These are phyloP conservation scores for Pythium coloratum DNA, from an alignment of 352 stramenopile genomes.

Conservation along the genomic window DNA sequence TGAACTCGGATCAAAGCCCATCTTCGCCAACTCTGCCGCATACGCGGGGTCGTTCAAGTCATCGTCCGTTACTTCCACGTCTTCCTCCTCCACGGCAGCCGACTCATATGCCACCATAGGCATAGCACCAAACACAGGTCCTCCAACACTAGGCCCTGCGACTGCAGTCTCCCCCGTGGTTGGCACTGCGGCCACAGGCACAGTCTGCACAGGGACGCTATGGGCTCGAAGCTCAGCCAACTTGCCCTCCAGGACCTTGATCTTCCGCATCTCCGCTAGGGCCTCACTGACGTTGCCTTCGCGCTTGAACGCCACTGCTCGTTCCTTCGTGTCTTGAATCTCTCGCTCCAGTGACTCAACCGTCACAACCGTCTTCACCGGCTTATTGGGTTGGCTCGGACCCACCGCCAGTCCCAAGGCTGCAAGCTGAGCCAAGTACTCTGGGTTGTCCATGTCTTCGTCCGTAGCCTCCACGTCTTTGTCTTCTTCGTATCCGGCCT, in stretches of 20 bases:
- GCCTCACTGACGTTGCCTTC: constrained; percentile 56
- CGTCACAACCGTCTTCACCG: not conserved
- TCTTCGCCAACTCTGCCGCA: constrained; percentile 41
- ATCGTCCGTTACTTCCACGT: constrained; percentile 56
- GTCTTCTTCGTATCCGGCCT: constrained; percentile 26
- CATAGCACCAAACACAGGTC: not conserved
- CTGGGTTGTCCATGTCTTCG: constrained; percentile 74
- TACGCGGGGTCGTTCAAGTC: constrained; percentile 63
- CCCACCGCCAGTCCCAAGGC: constrained; percentile 39
- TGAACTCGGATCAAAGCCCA: constrained; percentile 33
- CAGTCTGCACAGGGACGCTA: too few relatives aligned
- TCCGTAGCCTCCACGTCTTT: constrained; percentile 70
- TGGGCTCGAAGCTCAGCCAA: constrained; percentile 11
- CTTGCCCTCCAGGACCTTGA: constrained; percentile 56
- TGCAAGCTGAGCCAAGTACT: constrained; percentile 61
- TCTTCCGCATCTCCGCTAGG: constrained; percentile 52
- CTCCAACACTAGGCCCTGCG: too few relatives aligned
- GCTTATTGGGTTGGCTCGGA: not conserved
- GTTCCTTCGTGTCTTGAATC: constrained; percentile 48
- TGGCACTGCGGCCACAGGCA: too few relatives aligned
- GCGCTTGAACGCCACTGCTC: constrained; percentile 56
- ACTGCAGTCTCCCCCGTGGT: too few relatives aligned
- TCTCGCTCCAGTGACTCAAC: constrained; percentile 40
- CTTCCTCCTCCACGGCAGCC: not conserved
- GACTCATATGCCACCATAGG: constrained; percentile 13